Conservation (phyloP, 805 yeast species). For the Monosporozyma yasuniensis region DNA sequence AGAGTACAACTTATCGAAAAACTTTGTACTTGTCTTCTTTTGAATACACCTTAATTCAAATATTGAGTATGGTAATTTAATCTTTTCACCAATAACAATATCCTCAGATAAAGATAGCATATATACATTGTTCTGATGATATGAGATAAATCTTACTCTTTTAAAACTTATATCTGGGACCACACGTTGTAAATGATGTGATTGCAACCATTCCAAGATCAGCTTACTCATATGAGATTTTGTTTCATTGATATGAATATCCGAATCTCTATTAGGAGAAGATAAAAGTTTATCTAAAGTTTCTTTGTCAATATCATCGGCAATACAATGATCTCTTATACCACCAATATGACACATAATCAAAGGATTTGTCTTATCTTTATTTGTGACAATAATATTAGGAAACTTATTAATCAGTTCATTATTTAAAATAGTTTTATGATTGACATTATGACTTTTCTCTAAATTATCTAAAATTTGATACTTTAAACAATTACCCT, state of each 20-base stretch:
- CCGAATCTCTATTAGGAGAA: not conserved
- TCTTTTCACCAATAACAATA: conserved; percentile 9
- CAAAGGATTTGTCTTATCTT: conserved; percentile 8
- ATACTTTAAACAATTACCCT: not conserved
- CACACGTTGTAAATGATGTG: conserved; percentile 12
- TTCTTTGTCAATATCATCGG: conserved; percentile 6
- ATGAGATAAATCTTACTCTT: conserved; percentile 23
- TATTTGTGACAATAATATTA: conserved; percentile 10
- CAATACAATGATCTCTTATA: conserved; percentile 21
- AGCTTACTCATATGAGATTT: conserved; percentile 14
- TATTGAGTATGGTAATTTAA: conserved; percentile 15
- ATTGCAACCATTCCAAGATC: conserved; percentile 23
- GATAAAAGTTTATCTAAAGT: not conserved
- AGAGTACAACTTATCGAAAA: conserved; percentile 4
- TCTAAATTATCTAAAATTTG: not conserved
- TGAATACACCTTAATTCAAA: conserved; percentile 13
- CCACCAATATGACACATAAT: conserved; percentile 30
- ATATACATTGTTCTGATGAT: conserved; percentile 8
- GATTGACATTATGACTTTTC: not conserved
- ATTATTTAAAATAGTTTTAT: conserved; percentile 2
- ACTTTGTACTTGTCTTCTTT: conserved; percentile 1
- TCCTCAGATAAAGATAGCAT: conserved; percentile 21
- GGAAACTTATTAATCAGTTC: conserved; percentile 18
- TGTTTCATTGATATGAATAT: not conserved
- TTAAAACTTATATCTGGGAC: conserved; percentile 14